Percentiles rank a stretch among this genome's conserved stretches.
These are phyloP conservation scores for Oryza coarctata DNA, from an alignment of 176 grass and related monocot genomes.

Conservation along the genomic window DNA sequence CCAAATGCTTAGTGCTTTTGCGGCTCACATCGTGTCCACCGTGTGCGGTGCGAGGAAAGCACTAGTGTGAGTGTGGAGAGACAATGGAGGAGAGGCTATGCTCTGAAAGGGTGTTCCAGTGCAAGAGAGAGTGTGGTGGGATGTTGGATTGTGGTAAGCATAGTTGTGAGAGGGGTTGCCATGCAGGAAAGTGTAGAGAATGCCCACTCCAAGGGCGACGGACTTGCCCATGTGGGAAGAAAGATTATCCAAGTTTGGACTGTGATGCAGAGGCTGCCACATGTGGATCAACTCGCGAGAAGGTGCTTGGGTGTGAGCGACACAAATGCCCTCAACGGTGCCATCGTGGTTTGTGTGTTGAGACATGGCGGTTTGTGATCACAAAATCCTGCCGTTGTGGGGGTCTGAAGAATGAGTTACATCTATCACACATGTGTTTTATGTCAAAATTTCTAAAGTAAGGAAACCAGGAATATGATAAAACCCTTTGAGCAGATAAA, in stretches of 20 bases:
- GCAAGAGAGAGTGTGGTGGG: slow-evolving; percentile 57
- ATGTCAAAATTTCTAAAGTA: neutral
- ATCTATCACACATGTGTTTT: neutral
- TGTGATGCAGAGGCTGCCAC: slow-evolving; percentile 73
- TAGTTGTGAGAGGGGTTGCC: slow-evolving; percentile 84
- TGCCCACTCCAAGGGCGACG: slow-evolving; percentile 75
- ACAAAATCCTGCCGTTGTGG: slow-evolving; percentile 74
- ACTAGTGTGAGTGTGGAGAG: slow-evolving; percentile 70
- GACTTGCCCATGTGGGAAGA: slow-evolving; percentile 89
- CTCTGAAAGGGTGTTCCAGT: slow-evolving; percentile 61
- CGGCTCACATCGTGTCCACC: slow-evolving; percentile 49
- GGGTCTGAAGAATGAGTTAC: slow-evolving; percentile 80
- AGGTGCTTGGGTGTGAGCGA: slow-evolving; percentile 61
- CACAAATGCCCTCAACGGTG: slow-evolving; percentile 88
- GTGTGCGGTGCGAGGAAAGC: slow-evolving; percentile 50
- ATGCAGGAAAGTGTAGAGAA: slow-evolving; percentile 68
- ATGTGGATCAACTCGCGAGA: slow-evolving; percentile 79
- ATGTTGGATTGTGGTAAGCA: slow-evolving; percentile 72
- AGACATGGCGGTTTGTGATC: slow-evolving; percentile 72
- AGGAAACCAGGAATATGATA: neutral
- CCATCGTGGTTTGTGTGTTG: slow-evolving; percentile 67
- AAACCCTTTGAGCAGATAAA: neutral
- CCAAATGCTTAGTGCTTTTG: slow-evolving; percentile 64
- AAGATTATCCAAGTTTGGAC: slow-evolving; percentile 63
- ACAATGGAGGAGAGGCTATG: slow-evolving; percentile 54